phyloP scores from a whole-genome alignment of 805 yeast genomes.

The Scheffersomyces stipitis region DNA sequence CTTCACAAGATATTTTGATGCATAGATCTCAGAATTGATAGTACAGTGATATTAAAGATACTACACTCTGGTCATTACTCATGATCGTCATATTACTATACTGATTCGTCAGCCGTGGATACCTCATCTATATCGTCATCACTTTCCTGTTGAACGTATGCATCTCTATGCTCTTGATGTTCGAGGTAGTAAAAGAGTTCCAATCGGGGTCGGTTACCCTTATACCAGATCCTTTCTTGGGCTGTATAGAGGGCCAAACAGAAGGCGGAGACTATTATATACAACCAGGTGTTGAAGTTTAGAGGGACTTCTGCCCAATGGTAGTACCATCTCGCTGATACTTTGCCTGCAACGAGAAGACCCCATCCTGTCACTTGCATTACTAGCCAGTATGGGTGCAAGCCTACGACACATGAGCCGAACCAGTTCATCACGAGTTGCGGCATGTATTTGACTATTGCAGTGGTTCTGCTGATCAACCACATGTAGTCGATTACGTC shows the following conservation, averaged over 20 bases:
- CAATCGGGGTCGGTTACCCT: constrained; percentile 4
- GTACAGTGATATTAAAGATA: too few species aligned
- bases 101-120: too few species aligned
- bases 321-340: constrained; percentile 1
- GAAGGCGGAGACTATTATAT: constrained; percentile 1
- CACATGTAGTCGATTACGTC: constrained; percentile 45
- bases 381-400: constrained; percentile 5
- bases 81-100: too few species aligned
- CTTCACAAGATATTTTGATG: too few species aligned
- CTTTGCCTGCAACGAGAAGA: constrained; percentile 8
- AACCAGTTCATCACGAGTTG: constrained; percentile 43
- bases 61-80: too few species aligned
- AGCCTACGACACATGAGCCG: constrained; percentile 25
- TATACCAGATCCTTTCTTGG: constrained; percentile 6
- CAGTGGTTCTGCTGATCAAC: constrained; percentile 27
- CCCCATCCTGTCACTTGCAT: constrained; percentile 1
- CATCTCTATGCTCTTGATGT: too few species aligned
- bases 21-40: too few species aligned
- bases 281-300: constrained; percentile 17
- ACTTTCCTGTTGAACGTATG: too few species aligned
- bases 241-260: constrained; percentile 2
- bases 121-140: too few species aligned
- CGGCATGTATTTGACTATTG: constrained; percentile 33
- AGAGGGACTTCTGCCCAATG: constrained; percentile 21
- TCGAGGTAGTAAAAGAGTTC: constrained; percentile 1